Evolutionary conservation across 352 stramenopile genomes (phyloP), one percentile per base, ranked within the genome.

Genomic region (Nothophytophthora sp.): DNA sequence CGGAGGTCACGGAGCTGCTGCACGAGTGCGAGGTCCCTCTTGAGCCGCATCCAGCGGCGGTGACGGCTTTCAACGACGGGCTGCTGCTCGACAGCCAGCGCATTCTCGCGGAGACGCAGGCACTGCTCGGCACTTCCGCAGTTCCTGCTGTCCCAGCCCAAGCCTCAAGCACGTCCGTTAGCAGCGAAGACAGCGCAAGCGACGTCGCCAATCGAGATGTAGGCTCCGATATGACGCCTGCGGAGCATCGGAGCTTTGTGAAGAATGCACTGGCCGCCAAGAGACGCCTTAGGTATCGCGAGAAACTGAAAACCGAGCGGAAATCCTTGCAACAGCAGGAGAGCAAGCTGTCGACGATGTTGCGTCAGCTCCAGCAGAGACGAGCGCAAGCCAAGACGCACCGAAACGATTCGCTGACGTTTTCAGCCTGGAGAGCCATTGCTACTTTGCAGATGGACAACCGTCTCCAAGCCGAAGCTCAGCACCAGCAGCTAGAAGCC

Each of bases 391-490:
- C 32, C 46, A n/a, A 63, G 32, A 23, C 36, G 22, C 3, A 25
- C 47, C 1, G 22, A 19, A 9, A 65, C 9, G 54, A 63, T 19
- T 34, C 47, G 2, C 15, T 68, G 2, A 53, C 43, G 15, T 35
- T 53, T 7, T 36, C 32, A 2, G 59, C 52, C 2, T 67, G 59
- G 59, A 42, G 46, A 41, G 59, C 52, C 5, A 52, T 63, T 25
- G 59, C 59, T 7, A 44, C 55, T 13, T 23, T 52, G 3, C 59
- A 68, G 42, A 63, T 55, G 28, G 59, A 68, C 29, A 62, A 36
- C 10, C 38, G 59, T 11, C 60, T 55, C 25, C 52, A 68, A 18
- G 39, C 59, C 3, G 53, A 68, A 52, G 37, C 29, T 3, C 25
- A 63, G 8, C 38, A 47, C 15, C 61, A 45, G 12, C 37, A 27